These are phyloP conservation scores for Neofusicoccum cordaticola DNA, from an alignment of 2,329 filamentous ascomycete genomes.

Conservation along the genomic window DNA sequence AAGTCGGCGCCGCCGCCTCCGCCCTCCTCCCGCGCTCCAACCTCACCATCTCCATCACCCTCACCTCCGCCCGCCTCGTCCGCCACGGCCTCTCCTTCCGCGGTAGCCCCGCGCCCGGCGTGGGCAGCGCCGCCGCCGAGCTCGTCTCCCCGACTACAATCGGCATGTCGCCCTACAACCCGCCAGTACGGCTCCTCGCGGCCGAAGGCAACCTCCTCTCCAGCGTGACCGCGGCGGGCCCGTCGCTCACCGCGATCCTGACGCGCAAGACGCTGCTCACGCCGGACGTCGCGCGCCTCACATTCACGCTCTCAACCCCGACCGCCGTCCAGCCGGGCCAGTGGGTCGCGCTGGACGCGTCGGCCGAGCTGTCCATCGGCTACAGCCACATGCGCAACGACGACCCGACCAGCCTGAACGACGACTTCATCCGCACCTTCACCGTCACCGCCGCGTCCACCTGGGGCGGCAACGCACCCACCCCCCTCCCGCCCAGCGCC, in stretches of 20 bases:
- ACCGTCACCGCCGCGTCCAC: slow-evolving; percentile 66
- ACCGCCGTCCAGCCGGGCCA: slow-evolving; percentile 65
- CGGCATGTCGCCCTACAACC: slow-evolving; percentile 72
- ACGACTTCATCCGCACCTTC: slow-evolving; percentile 81
- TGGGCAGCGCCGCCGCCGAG: not conserved
- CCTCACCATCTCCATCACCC: slow-evolving; percentile 66
- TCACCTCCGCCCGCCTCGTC: slow-evolving; percentile 63
- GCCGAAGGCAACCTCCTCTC: slow-evolving; percentile 50
- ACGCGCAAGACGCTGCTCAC: slow-evolving; percentile 60
- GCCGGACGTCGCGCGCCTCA: slow-evolving; percentile 65
- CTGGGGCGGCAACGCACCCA: not conserved
- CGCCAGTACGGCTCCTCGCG: slow-evolving; percentile 63
- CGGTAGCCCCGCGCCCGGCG: slow-evolving; percentile 53
- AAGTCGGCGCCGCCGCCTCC: slow-evolving; percentile 64
- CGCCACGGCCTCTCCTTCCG: slow-evolving; percentile 65
- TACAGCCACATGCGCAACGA: slow-evolving; percentile 83
- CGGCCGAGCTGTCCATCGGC: slow-evolving; percentile 64
- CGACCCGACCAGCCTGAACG: slow-evolving; percentile 76
- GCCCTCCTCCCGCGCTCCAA: slow-evolving; percentile 65
- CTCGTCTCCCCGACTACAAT: fast-evolving
- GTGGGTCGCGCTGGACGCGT: slow-evolving; percentile 74
- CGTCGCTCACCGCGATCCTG: slow-evolving; percentile 52
- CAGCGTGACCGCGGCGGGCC: not conserved
- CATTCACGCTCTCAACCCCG: slow-evolving; percentile 47
- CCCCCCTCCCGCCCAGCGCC: not conserved